Evolutionary conservation across 495 filamentous ascomycete species (phyloP), one percentile per base, ranked within the genome.

Genomic region (Penicillium roqueforti): DNA sequence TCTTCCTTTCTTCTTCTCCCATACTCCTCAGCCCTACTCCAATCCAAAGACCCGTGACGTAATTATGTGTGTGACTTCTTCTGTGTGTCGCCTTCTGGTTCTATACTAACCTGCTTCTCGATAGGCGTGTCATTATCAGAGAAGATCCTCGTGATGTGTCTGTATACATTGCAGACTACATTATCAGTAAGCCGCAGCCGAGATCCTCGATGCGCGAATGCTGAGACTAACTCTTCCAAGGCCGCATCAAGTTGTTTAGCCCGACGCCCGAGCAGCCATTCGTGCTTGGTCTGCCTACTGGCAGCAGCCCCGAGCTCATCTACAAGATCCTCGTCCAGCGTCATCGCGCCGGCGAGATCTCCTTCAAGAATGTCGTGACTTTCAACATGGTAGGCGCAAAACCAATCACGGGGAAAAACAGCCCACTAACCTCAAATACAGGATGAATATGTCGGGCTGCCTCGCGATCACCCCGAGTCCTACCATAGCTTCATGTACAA

Each of bases 401-500:
- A 29, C 23, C 20, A 49, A 42, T 26, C 39, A 36, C 37, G 18
- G 41, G 37, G 25, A 11, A 6, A 52, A 3, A 14, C 7, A 20
- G 2, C 36, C 11, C 18, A 61, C 57, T 32, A 3, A 47, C 7
- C 6, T 10, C 10, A 22, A 50, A 10, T 29, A 47, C 51, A 92
- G 88, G 89, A 92, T 70, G 89, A 95, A 74, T 95, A 92, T 67
- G 85, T 92, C 60, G 86, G 86, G 37, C 80, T 95, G 51, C 86
- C 89, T 26, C 81, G 85, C 54, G 87, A 90, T 57, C 88, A 92
- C 66, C 87, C 88, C 10, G 83, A 91, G 67, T 87, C 82, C 65
- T 92, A 92, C 72, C 89, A 92, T 74, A 86, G 84, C 51, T 95
- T 92, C 75, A 92, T 95, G 89, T 92, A 88, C 77, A 87, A 86